phyloP scores from a whole-genome alignment of 2,329 filamentous ascomycete species.

The Pseudofabraea citricarpa region DNA sequence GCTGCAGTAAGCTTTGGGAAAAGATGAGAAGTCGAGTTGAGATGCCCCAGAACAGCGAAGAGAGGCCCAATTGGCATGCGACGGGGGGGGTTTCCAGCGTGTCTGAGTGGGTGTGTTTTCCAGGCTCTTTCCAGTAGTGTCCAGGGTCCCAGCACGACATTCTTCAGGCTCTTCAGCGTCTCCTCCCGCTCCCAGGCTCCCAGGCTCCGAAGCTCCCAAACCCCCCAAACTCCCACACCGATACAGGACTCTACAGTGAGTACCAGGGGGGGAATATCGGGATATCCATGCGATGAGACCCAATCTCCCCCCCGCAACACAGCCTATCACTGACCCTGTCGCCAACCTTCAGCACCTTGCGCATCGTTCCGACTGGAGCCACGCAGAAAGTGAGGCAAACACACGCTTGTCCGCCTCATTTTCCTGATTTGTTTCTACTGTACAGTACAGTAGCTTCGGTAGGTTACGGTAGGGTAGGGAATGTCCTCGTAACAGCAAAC shows the following conservation, averaged over 20 bases:
- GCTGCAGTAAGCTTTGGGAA: too few species aligned
- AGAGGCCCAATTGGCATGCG: neutral
- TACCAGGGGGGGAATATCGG: too few species aligned
- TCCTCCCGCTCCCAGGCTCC: neutral
- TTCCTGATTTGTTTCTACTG: constrained; percentile 1
- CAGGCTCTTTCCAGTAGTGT: neutral
- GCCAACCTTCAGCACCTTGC: constrained; percentile 2
- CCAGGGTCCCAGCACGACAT: neutral
- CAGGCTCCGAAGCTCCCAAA: neutral
- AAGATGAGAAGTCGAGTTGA: neutral
- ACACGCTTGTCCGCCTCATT: constrained; percentile 11
- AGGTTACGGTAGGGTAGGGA: too few species aligned
- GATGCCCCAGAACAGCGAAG: neutral
- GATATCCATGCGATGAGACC: constrained; percentile 10
- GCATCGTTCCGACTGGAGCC: constrained; percentile 14
- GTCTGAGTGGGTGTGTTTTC: neutral
- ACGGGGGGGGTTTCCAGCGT: neutral
- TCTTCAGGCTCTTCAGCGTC: neutral
- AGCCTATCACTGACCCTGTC: constrained; percentile 14
- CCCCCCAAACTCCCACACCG: too few species aligned
- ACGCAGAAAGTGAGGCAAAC: constrained; percentile 19
- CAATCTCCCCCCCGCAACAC: constrained; percentile 13
- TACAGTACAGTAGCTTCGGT: neutral
- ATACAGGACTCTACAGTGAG: too few species aligned
- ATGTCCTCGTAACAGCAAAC: too few species aligned